Base-by-base conservation (phyloP, 2,329 filamentous ascomycete genomes). In the Nemania sp. region DNA sequence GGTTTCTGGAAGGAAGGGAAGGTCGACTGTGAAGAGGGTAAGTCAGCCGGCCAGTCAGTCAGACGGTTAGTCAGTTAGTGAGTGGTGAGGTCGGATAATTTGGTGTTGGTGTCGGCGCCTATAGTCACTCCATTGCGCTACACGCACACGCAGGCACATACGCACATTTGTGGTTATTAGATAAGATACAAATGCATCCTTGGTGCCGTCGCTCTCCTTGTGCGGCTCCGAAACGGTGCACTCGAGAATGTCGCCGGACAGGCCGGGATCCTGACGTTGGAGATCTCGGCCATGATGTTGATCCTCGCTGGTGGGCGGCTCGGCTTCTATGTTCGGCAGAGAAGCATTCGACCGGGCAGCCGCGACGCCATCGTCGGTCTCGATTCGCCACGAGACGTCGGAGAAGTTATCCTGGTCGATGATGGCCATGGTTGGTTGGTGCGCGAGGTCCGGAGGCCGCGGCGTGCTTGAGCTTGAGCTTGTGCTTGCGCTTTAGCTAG, bases 181-280 rank as follows among this genome's bases (percentile, higher is more conserved):
- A 79, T 99, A 99, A 11, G 96, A 98, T 66, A 98, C 92, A 82
- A 97, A 99, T 62, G 93, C 92, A 81, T 98, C 96, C 81, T 98
- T 98, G 67, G 94, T 97, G 55, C 96, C 95, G 77, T 98, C 93
- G 77, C 95, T 96, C 84, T 98, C 96, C 82, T 98, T 98, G 80
- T 95, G 88, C 22, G 96, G 94, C 66, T 90, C 88, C 62, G 89
- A 89, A 20, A 99, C 95, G 20, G 84, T 89, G 79, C 94, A 98
- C 77, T 97, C 92, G 51, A 99, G 86, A 64, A 88, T 87, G 73
- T 97, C 95, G 43, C 85, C 87, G 68, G 90, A 90, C 62, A 92
- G 84, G 53, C 89, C 89, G 41, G 86, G 86, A 59, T 78, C 83
- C 80, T 73, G 79, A 77, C 67, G 81, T 78, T 77, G 80, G 81